Base-by-base conservation (phyloP, 1,284 basidiomycete species). In the Sphagnurus paluster region DNA sequence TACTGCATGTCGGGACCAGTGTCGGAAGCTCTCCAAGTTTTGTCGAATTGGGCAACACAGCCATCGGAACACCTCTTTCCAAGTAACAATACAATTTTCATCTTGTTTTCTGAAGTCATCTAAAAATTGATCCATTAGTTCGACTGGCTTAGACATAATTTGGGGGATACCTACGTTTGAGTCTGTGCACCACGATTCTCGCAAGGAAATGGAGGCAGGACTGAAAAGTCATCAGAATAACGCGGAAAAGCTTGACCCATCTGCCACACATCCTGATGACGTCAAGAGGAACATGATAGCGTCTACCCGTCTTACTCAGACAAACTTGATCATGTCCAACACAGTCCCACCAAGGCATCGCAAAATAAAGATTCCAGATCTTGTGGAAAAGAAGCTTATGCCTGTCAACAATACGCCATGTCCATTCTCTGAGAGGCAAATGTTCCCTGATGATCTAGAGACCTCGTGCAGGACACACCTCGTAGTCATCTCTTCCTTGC, bases 201-300 rank as follows among this genome's bases (percentile, higher is more conserved):
- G n/a, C n/a, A n/a, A n/a, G 19, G 21, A 37, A 2, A 37, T 37
- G 6, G 35, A 37, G 11, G 4, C 21, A 37, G 21, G 25, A 4
- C n/a, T n/a, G n/a, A n/a, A n/a, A n/a, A n/a, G n/a, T n/a, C n/a
- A n/a, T n/a, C n/a, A n/a, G 17, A 35, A 21, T 7, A 20, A n/a
- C 5, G 5, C 4, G 13, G 26, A 30, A 29, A 40, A 20, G 23
- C 10, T 24, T 6, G 23, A 43, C 30, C 41, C 32, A 1, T 26
- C 28, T 8, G 14, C 14, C 29, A 34, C n/a, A n/a, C n/a, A n/a
- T n/a, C n/a, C n/a, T n/a, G 41, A 43, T n/a, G 30, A 42, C 6
- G 9, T 19, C 6, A 8, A 5, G 16, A 17, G 6, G 14, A 11
- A n/a, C 26, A 14, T n/a, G 4, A 34, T 14, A 25, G 16, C 24